phyloP scores from a whole-genome alignment of 208 protist species.

The Leishmania gerbilli region DNA sequence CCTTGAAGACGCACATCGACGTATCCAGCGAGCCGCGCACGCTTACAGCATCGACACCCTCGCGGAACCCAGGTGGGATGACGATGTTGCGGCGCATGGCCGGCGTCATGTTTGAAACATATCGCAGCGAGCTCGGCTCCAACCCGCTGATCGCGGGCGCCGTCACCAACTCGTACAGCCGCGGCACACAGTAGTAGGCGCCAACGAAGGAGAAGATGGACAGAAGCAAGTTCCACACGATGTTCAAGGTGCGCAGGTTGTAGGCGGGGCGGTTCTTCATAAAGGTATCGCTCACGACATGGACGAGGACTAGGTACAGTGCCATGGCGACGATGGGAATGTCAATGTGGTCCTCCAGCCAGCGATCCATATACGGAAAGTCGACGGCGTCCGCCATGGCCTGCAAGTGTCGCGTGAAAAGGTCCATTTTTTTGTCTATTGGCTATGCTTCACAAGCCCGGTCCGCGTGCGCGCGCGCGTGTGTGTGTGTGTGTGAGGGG shows the following conservation, averaged over 20 bases:
- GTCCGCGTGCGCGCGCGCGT: background rate
- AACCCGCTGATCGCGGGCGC: slow-evolving; percentile 38
- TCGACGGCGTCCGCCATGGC: slow-evolving; percentile 27
- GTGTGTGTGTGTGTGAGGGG: background rate
- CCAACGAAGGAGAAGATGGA: slow-evolving; percentile 76
- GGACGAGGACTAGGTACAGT: slow-evolving; percentile 50
- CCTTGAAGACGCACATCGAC: slow-evolving; percentile 49
- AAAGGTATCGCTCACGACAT: slow-evolving; percentile 34
- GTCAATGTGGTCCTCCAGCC: slow-evolving; percentile 43
- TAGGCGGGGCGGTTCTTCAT: slow-evolving; percentile 53
- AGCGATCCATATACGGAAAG: slow-evolving; percentile 28
- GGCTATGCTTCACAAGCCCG: background rate
- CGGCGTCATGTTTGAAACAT: slow-evolving; percentile 24
- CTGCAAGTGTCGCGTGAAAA: slow-evolving; percentile 29
- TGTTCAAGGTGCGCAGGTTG: slow-evolving; percentile 58
- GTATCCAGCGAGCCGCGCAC: slow-evolving; percentile 52
- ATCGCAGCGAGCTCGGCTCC: slow-evolving; percentile 29
- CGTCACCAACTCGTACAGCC: slow-evolving; percentile 44
- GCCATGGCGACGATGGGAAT: slow-evolving; percentile 39
- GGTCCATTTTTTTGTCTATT: slow-evolving; percentile 16
- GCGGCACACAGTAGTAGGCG: slow-evolving; percentile 52
- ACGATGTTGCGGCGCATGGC: slow-evolving; percentile 37
- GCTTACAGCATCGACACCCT: slow-evolving; percentile 29
- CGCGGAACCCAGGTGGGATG: slow-evolving; percentile 26
- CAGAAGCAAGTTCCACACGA: slow-evolving; percentile 86